These are phyloP conservation scores for Sorghum bicolor DNA, from an alignment of 176 grass and related monocot genomes.

Conservation along the genomic window Sorghum_bicolor_NCBIv3 NC_012878.2:46616501-46617000, in stretches of 20 bases:
- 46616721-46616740: slow-evolving; percentile 36
- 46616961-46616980: slow-evolving; percentile 78
- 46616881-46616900: slow-evolving; percentile 33
- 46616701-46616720: slow-evolving; percentile 4
- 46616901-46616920: slow-evolving; percentile 46
- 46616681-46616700: slow-evolving; percentile 24
- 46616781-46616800: slow-evolving; percentile 34
- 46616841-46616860: slow-evolving; percentile 13
- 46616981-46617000: slow-evolving; percentile 25
- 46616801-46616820: slow-evolving; percentile 25
- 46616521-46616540: slow-evolving; percentile 53
- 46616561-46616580: slow-evolving; percentile 34
- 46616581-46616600: slow-evolving; percentile 6
- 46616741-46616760: slow-evolving; percentile 52
- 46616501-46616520: slow-evolving; percentile 90
- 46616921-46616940: slow-evolving; percentile 17
- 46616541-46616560: slow-evolving; percentile 48
- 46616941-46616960: slow-evolving; percentile 38
- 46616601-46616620: slow-evolving; percentile 32
- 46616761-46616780: slow-evolving; percentile 26
- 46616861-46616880: slow-evolving; percentile 29
- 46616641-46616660: slow-evolving; percentile 53
- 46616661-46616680: slow-evolving; percentile 46
- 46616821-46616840: slow-evolving; percentile 12
- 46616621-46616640: slow-evolving; percentile 43